Conservation (phyloP, 1,139 yeast genomes). For the Pichia sp. region DNA sequence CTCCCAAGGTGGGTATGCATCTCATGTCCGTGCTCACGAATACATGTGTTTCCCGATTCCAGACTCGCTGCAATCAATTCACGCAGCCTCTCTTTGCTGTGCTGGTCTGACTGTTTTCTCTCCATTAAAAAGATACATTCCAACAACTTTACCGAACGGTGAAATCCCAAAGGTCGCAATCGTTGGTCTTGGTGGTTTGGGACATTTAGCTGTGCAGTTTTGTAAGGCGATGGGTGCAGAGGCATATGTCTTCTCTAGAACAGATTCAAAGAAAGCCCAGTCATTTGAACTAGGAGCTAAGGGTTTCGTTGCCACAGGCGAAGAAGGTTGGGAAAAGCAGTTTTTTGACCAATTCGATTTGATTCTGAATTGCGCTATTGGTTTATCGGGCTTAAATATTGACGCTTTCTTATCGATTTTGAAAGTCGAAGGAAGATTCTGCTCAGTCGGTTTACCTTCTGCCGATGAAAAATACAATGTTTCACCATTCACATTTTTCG, state of each 20-base stretch:
- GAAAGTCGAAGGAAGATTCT: conserved; percentile 40
- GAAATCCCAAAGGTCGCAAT: conserved; percentile 40
- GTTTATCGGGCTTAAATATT: conserved; percentile 34
- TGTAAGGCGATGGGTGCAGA: conserved; percentile 52
- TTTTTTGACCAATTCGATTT: conserved; percentile 34
- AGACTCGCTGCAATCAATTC: conserved; percentile 35
- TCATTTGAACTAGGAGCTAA: conserved; percentile 45
- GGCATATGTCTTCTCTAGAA: conserved; percentile 48
- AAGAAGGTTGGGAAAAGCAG: conserved; percentile 32
- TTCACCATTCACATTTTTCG: conserved; percentile 36
- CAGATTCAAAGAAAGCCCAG: conserved; percentile 39
- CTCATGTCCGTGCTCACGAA: conserved; percentile 49
- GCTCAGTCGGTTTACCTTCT: conserved; percentile 49
- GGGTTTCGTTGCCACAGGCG: conserved; percentile 41
- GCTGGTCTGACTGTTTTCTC: conserved; percentile 58
- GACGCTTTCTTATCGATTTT: conserved; percentile 30
- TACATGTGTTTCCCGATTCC: conserved; percentile 49
- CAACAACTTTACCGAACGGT: conserved; percentile 28
- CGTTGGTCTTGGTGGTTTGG: conserved; percentile 54
- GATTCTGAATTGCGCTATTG: conserved; percentile 45
- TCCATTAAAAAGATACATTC: conserved; percentile 39
- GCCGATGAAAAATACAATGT: conserved; percentile 33
- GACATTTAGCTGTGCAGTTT: conserved; percentile 49
- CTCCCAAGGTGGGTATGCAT: conserved; percentile 57
- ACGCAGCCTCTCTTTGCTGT: conserved; percentile 59